phyloP scores from a whole-genome alignment of 1,139 yeast genomes.

The Komagataea norvegica region DNA sequence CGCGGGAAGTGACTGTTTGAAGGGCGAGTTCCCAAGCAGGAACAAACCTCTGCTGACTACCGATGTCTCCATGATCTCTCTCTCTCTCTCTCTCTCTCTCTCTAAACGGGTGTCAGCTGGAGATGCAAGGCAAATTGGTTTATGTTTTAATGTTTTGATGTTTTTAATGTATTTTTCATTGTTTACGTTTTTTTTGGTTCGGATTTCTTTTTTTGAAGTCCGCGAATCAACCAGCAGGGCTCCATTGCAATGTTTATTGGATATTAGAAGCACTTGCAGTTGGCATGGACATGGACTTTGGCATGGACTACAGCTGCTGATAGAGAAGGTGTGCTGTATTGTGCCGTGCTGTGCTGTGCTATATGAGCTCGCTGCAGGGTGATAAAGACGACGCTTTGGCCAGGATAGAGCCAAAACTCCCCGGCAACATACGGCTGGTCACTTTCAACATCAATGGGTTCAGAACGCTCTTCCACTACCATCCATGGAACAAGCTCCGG shows the following conservation, averaged over 20 bases:
- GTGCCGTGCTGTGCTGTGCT: background rate
- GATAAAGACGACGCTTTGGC: slow-evolving; percentile 7
- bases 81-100: no score
- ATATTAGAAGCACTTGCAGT: no score
- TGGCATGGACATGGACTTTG: no score
- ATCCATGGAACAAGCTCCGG: slow-evolving; percentile 68
- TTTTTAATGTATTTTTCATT: background rate
- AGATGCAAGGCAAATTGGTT: slow-evolving; percentile 4
- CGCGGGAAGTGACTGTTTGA: slow-evolving; percentile 16
- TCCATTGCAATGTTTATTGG: no score
- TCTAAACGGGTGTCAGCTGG: no score
- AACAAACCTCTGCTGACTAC: slow-evolving; percentile 5
- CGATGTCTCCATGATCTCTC: slow-evolving; percentile 5
- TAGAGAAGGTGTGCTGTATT: background rate
- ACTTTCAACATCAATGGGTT: slow-evolving; percentile 86
- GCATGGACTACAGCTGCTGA: no score
- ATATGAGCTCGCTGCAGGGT: background rate
- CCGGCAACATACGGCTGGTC: slow-evolving; percentile 38
- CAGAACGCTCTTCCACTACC: slow-evolving; percentile 71
- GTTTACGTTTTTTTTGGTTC: background rate
- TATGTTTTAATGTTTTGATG: slow-evolving; percentile 1
- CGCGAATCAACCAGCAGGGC: no score
- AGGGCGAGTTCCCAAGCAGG: slow-evolving; percentile 21
- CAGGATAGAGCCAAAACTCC: slow-evolving; percentile 13
- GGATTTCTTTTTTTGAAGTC: no score